Evolutionary conservation across 371 early-diverging fungal genomes (phyloP).

Genomic region (Zancudomyces culisetae): DNA sequence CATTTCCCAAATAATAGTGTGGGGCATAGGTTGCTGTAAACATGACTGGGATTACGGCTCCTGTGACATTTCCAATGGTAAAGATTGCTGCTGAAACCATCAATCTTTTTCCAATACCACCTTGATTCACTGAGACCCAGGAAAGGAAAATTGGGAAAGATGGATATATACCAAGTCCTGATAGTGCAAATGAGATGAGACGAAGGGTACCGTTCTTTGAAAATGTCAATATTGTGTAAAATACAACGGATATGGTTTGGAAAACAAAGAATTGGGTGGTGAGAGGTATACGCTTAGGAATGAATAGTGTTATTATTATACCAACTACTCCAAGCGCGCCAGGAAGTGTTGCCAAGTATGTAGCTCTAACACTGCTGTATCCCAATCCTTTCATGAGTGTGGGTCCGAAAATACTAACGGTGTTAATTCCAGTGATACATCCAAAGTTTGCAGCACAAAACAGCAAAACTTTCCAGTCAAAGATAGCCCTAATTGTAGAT

Average conservation of each 20-base stretch:
- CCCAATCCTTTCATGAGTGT: conserved; percentile 4
- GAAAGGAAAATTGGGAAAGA: not conserved
- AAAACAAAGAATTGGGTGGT: too few relatives aligned
- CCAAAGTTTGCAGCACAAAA: not conserved
- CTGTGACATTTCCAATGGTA: conserved; percentile 3
- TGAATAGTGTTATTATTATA: not conserved
- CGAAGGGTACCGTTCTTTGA: not conserved
- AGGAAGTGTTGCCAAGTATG: not conserved
- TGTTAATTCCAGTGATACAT: not conserved
- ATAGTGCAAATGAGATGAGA: not conserved
- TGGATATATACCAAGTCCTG: not conserved
- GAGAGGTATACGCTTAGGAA: not conserved
- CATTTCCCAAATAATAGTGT: conserved; percentile 1
- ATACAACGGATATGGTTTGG: not conserved
- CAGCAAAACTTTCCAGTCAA: conserved; percentile 3
- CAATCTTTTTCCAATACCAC: conserved; percentile 3
- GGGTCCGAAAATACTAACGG: conserved; percentile 2
- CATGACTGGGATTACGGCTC: not conserved
- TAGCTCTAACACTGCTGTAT: not conserved
- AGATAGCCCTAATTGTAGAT: not conserved
- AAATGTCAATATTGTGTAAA: not conserved
- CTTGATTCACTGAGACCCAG: conserved; percentile 2
- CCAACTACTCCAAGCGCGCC: conserved; percentile 3
- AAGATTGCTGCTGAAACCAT: not conserved
- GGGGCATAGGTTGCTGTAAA: not conserved